Evolutionary conservation across 2,329 filamentous ascomycete species (phyloP), one percentile per base, ranked within the genome.

Genomic region (Orbilia quercus): DNA sequence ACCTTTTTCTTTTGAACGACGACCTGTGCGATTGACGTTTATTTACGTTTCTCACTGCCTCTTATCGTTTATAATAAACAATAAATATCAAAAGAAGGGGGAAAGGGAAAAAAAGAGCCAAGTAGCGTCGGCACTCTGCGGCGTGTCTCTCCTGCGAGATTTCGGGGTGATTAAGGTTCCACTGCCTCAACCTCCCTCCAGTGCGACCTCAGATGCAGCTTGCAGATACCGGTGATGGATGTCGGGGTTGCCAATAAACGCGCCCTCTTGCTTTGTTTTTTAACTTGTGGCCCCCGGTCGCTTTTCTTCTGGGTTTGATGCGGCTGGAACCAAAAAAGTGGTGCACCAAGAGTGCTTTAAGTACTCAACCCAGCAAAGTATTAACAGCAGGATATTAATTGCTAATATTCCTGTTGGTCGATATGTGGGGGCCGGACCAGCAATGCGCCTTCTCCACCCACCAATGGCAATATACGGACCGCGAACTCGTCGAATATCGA

Each of bases 151-250:
- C n/a, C 36, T 40, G 69, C 69, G 69, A 73, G 69, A 73, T 73
- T 73, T 73, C 69, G 69, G 69, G 69, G 69, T 66, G 60, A 62
- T 73, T 63, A 57, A 66, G 69, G 69, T 73, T 66, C 47, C 60
- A 73, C 60, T 57, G 54, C 60, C 60, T 62, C 64, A 59, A 67
- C 63, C 40, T 59, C 63, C 9, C 38, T 55, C 48, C 22, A 69
- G 64, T 69, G 64, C 64, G 64, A 69, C 64, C 64, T 55, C 40
- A 48, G 42, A 50, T 45, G 59, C 58, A 53, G 31, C 44, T 31
- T 31, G 28, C 28, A 31, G 28, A 31, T 31, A 31, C 5, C 4
- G 20, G 25, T 38, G 36, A 67, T 59, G 34, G 31, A 53, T 34
- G 14, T 44, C 42, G 38, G 22, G 28, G 60, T 65, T 47, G 25